A percentile compares a stretch with the other conserved stretches of the same genome.
phyloP scores from a whole-genome alignment of 2,329 filamentous ascomycete genomes.

The Aplosporella prunicola region DNA sequence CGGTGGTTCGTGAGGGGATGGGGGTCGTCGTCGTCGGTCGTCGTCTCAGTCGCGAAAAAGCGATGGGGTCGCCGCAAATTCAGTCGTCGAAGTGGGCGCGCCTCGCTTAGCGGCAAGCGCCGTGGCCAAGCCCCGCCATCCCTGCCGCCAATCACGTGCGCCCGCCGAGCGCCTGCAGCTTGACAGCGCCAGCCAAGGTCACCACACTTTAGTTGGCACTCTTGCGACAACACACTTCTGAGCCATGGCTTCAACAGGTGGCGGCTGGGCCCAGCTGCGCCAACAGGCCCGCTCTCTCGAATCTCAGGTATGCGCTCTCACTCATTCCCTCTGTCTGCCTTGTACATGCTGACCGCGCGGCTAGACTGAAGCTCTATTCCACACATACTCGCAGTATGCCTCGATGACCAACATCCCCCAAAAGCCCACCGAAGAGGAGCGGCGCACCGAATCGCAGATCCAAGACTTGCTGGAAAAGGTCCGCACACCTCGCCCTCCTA shows the following conservation, averaged over 20 bases:
- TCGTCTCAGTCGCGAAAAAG: slow-evolving; percentile 9
- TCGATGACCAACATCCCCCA: slow-evolving; percentile 67
- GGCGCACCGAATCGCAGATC: slow-evolving; percentile 67
- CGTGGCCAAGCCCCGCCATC: neutral
- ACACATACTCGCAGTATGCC: slow-evolving; percentile 84
- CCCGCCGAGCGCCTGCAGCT: slow-evolving; percentile 1
- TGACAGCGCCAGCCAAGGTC: slow-evolving; percentile 6
- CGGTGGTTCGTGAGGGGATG: slow-evolving; percentile 12
- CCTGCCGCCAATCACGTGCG: slow-evolving; percentile 12
- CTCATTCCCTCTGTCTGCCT: slow-evolving; percentile 1
- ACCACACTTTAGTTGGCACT: neutral
- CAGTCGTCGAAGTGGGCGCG: slow-evolving; percentile 9
- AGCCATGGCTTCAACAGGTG: slow-evolving; percentile 31
- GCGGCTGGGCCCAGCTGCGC: slow-evolving; percentile 81
- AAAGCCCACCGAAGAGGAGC: slow-evolving; percentile 79
- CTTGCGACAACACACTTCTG: slow-evolving; percentile 3
- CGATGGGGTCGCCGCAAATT: slow-evolving; percentile 3
- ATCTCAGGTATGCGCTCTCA: slow-evolving; percentile 59
- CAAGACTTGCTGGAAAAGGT: slow-evolving; percentile 79
- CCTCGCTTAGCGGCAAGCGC: slow-evolving; percentile 4
- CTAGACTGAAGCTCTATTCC: slow-evolving; percentile 75
- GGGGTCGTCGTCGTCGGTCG: slow-evolving; percentile 13
- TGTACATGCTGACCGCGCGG: neutral
- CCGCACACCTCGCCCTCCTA: slow-evolving; percentile 1
- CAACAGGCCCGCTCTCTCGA: slow-evolving; percentile 85